Conservation (phyloP, 2,329 filamentous ascomycete genomes). For the Claviceps sp. region DNA sequence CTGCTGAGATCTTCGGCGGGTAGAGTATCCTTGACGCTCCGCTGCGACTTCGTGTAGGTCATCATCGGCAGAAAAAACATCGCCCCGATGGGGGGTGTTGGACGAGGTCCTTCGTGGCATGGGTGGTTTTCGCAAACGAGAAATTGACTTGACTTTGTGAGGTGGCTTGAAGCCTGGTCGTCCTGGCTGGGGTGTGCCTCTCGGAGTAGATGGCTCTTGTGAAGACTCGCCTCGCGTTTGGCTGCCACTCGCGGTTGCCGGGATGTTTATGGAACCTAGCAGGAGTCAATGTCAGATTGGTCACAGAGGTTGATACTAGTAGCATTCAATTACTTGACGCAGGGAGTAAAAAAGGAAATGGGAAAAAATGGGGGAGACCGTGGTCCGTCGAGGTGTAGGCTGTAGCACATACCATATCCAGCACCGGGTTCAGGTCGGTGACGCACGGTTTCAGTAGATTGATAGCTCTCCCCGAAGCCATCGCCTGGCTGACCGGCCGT, state of each 20-base stretch:
- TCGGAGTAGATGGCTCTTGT: slow-evolving; percentile 22
- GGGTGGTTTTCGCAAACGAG: slow-evolving; percentile 55
- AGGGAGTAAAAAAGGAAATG: neutral
- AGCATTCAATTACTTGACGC: neutral
- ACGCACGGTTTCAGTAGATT: slow-evolving; percentile 47
- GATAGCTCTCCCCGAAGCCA: slow-evolving; percentile 38
- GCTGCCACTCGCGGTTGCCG: slow-evolving; percentile 14
- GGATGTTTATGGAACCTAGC: slow-evolving; percentile 9
- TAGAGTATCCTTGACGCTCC: slow-evolving; percentile 29
- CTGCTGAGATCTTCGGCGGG: slow-evolving; percentile 22
- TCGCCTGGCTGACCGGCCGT: slow-evolving; percentile 26
- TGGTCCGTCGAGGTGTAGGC: neutral
- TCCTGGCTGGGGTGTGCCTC: slow-evolving; percentile 16
- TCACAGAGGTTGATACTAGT: neutral
- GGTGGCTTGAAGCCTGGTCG: slow-evolving; percentile 29
- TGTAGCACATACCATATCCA: slow-evolving; percentile 35
- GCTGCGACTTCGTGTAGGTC: slow-evolving; percentile 67
- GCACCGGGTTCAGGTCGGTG: slow-evolving; percentile 35
- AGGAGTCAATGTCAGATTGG: neutral
- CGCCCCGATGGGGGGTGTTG: slow-evolving; percentile 65
- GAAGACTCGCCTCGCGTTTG: slow-evolving; percentile 22
- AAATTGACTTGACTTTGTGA: slow-evolving; percentile 33
- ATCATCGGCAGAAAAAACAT: slow-evolving; percentile 85
- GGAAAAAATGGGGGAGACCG: neutral
- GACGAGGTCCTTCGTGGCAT: slow-evolving; percentile 65